These are phyloP conservation scores for Tulasnella sp. DNA, from an alignment of 768 basidiomycete genomes.

Conservation along the genomic window DNA sequence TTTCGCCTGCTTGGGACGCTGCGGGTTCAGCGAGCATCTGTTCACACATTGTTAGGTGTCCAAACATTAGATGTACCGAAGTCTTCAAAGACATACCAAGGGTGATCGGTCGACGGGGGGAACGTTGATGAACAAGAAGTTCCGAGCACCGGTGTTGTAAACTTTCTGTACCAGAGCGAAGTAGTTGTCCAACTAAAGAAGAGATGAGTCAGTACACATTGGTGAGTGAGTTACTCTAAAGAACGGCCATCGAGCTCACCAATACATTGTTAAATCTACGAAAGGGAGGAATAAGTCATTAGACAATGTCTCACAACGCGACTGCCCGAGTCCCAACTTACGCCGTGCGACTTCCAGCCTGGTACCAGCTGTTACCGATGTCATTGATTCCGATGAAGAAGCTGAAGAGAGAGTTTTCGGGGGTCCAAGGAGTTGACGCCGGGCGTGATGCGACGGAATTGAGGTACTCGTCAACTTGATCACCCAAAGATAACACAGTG, in stretches of 20 bases:
- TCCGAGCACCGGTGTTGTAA: constrained; percentile 47
- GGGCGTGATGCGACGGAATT: constrained; percentile 38
- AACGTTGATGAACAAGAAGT: constrained; percentile 54
- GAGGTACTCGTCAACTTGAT: constrained; percentile 55
- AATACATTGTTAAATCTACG: too few relatives aligned
- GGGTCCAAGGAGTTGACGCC: constrained; percentile 44
- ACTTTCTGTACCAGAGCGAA: constrained; percentile 32
- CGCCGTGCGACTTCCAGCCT: constrained; percentile 40
- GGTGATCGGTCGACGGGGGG: constrained; percentile 49
- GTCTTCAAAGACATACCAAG: constrained; percentile 28
- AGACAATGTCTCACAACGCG: too few relatives aligned
- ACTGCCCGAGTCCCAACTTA: too few relatives aligned
- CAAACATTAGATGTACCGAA: not conserved
- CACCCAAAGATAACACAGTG: constrained; percentile 33
- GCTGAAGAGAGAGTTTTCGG: constrained; percentile 47
- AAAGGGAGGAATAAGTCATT: too few relatives aligned
- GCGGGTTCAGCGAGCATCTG: constrained; percentile 41
- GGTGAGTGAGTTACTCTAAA: not conserved
- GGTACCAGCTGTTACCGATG: constrained; percentile 37
- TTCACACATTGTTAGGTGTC: not conserved
- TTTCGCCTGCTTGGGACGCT: constrained; percentile 32
- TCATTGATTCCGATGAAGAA: constrained; percentile 71
- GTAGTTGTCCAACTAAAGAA: constrained; percentile 33
- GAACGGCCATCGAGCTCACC: too few relatives aligned
- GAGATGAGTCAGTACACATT: not conserved